A percentile compares a stretch with the other conserved stretches of the same genome.
phyloP scores from a whole-genome alignment of 805 yeast species.

The Lipomyces yamadae region DNA sequence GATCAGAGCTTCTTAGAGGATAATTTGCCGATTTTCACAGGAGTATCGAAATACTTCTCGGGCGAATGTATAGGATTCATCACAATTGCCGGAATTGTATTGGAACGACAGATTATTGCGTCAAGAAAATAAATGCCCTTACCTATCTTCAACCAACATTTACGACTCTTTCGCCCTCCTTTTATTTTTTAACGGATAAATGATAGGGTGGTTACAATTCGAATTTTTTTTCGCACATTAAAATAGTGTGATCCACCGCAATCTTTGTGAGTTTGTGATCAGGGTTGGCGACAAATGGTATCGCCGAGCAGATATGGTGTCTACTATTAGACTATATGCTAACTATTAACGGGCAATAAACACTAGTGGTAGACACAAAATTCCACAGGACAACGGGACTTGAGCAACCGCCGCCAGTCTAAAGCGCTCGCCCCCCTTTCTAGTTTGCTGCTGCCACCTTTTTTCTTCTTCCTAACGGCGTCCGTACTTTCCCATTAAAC shows the following conservation, averaged over 20 bases:
- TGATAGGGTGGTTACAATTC: background rate
- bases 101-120: background rate
- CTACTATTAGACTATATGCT: background rate
- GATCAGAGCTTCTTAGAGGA: constrained; percentile 41
- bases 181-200: background rate
- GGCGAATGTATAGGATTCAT: constrained; percentile 19
- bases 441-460: constrained; percentile 13
- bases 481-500: constrained; percentile 4
- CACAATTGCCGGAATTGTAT: constrained; percentile 6
- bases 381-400: background rate
- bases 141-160: background rate
- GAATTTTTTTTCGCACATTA: background rate
- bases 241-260: background rate
- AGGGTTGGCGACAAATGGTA: constrained; percentile 1
- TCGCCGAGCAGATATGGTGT: background rate
- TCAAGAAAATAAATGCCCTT: background rate
- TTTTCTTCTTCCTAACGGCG: constrained; percentile 10
- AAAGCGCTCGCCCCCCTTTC: background rate
- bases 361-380: background rate
- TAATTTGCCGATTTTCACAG: constrained; percentile 19
- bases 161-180: background rate
- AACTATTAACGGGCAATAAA: no score
- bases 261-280: background rate
- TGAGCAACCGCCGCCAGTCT: background rate
- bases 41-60: constrained; percentile 4